A percentile compares a stretch with the other conserved stretches of the same genome.
Conservation (phyloP, 2,329 filamentous ascomycete species). For the Talaromyces sp. region DNA sequence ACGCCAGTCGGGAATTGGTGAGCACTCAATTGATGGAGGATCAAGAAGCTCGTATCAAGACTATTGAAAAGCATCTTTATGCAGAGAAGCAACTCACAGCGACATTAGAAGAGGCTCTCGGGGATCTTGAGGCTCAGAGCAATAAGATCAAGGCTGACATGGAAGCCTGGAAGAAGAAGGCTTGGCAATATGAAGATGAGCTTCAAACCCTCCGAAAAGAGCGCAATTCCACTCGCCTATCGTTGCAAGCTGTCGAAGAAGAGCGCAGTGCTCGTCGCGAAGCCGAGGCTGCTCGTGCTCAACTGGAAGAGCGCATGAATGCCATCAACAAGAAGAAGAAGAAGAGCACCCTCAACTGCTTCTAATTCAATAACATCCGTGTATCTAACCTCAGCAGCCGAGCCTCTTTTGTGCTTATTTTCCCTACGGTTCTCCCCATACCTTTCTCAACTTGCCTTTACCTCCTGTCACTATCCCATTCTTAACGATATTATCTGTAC, state of each 20-base stretch:
- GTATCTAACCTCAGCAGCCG: background rate
- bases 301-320: slow-evolving; percentile 93
- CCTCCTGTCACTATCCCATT: slow-evolving; percentile 17
- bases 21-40: slow-evolving; percentile 85
- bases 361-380: slow-evolving; percentile 56
- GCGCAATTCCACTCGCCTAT: slow-evolving; percentile 57
- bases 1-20: slow-evolving; percentile 76
- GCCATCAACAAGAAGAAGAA: slow-evolving; percentile 90
- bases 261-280: slow-evolving; percentile 89
- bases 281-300: slow-evolving; percentile 81
- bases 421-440: background rate
- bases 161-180: slow-evolving; percentile 87
- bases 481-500: slow-evolving; percentile 19
- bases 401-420: background rate
- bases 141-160: slow-evolving; percentile 89
- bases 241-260: slow-evolving; percentile 88
- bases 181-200: slow-evolving; percentile 68
- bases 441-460: background rate
- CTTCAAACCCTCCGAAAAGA: slow-evolving; percentile 55
- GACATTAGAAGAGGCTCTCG: slow-evolving; percentile 91
- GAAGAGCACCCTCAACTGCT: slow-evolving; percentile 94
- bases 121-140: slow-evolving; percentile 85
- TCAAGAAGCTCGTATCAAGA: slow-evolving; percentile 89
- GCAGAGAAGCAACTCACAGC: slow-evolving; percentile 95
- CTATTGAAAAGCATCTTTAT: slow-evolving; percentile 92